Percentiles rank a stretch among this genome's conserved stretches.
phyloP scores from a whole-genome alignment of 75 land plant species.

The Isoetes taiwanensis region DNA sequence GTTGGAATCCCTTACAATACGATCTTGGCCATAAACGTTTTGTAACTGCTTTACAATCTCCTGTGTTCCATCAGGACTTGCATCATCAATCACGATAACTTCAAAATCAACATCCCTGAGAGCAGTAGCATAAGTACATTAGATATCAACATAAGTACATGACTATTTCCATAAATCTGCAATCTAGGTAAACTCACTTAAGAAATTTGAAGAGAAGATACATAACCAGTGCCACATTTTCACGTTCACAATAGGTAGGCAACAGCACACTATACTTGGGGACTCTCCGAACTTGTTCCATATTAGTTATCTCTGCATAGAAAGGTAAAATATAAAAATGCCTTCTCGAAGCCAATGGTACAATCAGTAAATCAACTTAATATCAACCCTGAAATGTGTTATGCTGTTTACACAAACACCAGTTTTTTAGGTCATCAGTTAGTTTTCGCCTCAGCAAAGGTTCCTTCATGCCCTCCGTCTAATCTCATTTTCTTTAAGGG shows the following conservation, averaged over 20 bases:
- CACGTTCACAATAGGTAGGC: conserved; percentile 96
- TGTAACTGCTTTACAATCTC: conserved; percentile 78
- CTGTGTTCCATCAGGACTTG: conserved; percentile 98
- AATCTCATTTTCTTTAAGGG: too few species aligned
- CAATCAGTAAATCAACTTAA: too few species aligned
- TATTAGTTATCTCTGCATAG: too few species aligned
- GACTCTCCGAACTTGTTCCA: too few species aligned
- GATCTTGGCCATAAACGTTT: conserved; percentile 74
- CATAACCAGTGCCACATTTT: conserved; percentile 76
- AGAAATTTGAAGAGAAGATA: conserved; percentile 88
- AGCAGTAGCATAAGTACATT: not conserved
- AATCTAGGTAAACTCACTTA: conserved; percentile 20
- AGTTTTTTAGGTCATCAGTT: too few species aligned
- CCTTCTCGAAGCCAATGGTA: too few species aligned
- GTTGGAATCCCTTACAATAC: conserved; percentile 51
- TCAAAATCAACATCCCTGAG: conserved; percentile 75
- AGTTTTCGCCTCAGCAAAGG: too few species aligned
- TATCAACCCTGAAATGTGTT: too few species aligned
- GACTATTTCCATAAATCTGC: not conserved
- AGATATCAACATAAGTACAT: not conserved
- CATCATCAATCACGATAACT: conserved; percentile 85
- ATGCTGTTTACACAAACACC: too few species aligned
- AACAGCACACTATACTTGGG: conserved; percentile 63
- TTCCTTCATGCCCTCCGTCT: too few species aligned
- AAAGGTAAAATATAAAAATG: too few species aligned